Base-by-base conservation (phyloP, 1,284 basidiomycete species). In the Naganishia albida region DNA sequence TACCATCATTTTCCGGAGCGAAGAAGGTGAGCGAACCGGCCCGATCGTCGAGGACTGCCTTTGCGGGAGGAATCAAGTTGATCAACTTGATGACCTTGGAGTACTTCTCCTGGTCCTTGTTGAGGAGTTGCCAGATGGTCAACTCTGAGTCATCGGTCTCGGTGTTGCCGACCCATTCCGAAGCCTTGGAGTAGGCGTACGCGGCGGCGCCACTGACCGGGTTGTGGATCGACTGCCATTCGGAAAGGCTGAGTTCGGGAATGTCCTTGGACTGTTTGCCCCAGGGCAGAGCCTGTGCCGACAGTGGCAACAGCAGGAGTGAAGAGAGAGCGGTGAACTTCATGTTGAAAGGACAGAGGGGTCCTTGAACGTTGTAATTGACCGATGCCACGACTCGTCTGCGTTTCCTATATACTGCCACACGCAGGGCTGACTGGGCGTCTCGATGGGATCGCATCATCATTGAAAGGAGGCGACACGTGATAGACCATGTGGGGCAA, bases 11-110 rank as follows among this genome's bases (percentile, higher is more conserved):
- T 70, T 78, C 76, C n/a, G 68, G 68, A 38, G 71, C 78, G 68
- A 81, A 80, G 73, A 81, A 80, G 30, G 80, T 81, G 68, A 80
- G 76, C 53, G 71, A 70, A 16, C 68, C 66, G 15, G 73, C 68
- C 51, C 72, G 71, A 68, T 76, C 72, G 68, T 80, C 78, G 49
- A 80, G 74, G 34, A 71, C 68, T 66, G 78, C 74, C 65, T 71
- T 71, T 1, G 74, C 68, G 25, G 72, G 68, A 7, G 49, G 44
- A 34, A 64, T 62, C 59, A 77, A 73, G 63, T 77, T 73, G 71
- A 80, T 75, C 63, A 79, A 67, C 69, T 78, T 77, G 63, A 76
- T 73, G 34, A 81, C 68, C 69, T 73, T 75, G 51, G 73, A 73
- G 70, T 78, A 81, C 68, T 78, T 78, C 42, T 70, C 73, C 59